phyloP scores from a whole-genome alignment of 768 basidiomycete genomes.

The Leccinum pellstonianum region DNA sequence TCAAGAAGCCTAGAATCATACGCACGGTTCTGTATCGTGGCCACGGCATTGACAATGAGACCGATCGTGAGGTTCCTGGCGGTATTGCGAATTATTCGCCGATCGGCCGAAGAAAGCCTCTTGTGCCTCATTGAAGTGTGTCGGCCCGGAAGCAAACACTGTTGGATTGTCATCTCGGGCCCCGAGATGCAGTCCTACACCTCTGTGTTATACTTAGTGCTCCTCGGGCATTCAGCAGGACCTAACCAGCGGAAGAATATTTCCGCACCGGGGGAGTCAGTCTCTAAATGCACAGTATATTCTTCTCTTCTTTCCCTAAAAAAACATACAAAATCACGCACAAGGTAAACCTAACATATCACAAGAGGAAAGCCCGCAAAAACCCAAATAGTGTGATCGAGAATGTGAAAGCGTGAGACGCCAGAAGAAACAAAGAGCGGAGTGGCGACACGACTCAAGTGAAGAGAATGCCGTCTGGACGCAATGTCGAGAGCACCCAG shows the following conservation, averaged over 20 bases:
- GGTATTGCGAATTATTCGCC: too few species aligned
- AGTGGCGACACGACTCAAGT: too few species aligned
- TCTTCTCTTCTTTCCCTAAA: not conserved
- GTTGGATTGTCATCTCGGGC: too few species aligned
- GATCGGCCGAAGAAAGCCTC: too few species aligned
- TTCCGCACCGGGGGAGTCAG: too few species aligned
- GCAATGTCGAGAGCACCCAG: not conserved
- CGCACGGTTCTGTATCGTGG: too few species aligned
- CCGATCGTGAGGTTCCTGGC: too few species aligned
- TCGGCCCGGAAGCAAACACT: not conserved
- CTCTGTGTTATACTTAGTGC: not conserved
- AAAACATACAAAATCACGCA: not conserved
- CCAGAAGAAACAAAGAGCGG: not conserved
- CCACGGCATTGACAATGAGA: too few species aligned
- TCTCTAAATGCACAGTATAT: not conserved
- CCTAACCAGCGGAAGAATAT: not conserved
- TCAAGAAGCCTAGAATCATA: too few species aligned
- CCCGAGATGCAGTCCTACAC: not conserved
- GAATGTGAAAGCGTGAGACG: not conserved
- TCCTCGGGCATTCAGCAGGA: not conserved
- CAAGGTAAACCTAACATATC: not conserved
- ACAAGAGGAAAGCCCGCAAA: not conserved
- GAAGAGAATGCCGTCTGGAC: too few species aligned
- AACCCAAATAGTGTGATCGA: not conserved
- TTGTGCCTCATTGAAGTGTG: not conserved